Base-by-base conservation (phyloP, 2,329 filamentous ascomycete species). In the Hymenoscyphus repandus region DNA sequence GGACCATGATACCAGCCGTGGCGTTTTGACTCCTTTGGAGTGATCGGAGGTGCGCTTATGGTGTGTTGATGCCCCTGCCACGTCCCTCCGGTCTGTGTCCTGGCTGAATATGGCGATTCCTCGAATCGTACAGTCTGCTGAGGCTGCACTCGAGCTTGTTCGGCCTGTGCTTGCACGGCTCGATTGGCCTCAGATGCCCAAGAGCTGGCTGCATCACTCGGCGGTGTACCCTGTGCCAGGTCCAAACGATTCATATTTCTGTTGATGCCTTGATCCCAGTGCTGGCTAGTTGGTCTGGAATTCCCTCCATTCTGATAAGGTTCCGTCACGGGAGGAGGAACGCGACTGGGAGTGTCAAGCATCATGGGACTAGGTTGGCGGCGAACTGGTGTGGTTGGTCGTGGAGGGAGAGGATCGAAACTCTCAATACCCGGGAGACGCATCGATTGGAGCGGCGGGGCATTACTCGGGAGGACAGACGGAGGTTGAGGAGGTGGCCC, bases 391-490 rank as follows among this genome's bases (percentile, higher is more conserved):
- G 86, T 80, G 11, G 74, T 67, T 1, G 82, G 78, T 17, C 78
- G 79, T 51, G 79, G 85, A 20, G 79, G 85, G 20, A 88, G 74
- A 50, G 88, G 84, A 63, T 92, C 90, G 61, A 96, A 96, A 13
- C 89, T 95, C 66, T 95, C 90, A 58, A 96, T 96, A 12, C 91
- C 90, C 1, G 91, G 91, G 12, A 96, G 76, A 36, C 89, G 82
- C 12, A 89, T 74, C 4, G 76, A 70, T 6, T 76, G 79, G 59
- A 50, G 43, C 6, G 85, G 82, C 67, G 70, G 81, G 34, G 67
- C 58, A 51, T 64, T 63, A 42, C 58, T 61, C n/a, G 59, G 60
- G 17, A 64, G 53, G 18, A 59, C 47, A 6, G 58, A 48, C 20
- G 57, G 45, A 5, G 54, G 57, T 47, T 61, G 59, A 38, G 60